A percentile compares a stretch with the other conserved stretches of the same genome.
These are phyloP conservation scores for Saksenaea oblongispora DNA, from an alignment of 371 early-diverging fungal species.

Conservation along the genomic window DNA sequence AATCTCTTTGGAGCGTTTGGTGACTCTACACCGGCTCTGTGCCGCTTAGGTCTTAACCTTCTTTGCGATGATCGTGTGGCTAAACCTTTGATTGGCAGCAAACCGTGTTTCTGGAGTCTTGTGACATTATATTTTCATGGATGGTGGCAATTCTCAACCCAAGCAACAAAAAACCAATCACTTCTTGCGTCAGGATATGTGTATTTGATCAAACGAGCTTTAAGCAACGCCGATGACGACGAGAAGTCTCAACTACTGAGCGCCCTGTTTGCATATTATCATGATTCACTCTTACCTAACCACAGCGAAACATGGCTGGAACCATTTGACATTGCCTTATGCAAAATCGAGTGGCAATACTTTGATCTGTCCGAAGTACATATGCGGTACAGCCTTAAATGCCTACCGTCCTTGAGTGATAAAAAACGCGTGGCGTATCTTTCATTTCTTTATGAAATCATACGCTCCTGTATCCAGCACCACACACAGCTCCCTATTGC, in stretches of 20 bases:
- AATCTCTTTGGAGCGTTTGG: slow-evolving; percentile 7
- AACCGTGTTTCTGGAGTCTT: slow-evolving; percentile 3
- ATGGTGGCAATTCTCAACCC: not conserved
- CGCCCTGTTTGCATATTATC: slow-evolving; percentile 8
- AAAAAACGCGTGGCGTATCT: slow-evolving; percentile 3
- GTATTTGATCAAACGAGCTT: not conserved
- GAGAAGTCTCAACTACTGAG: slow-evolving; percentile 3
- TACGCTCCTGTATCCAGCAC: not conserved
- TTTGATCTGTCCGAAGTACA: slow-evolving; percentile 5
- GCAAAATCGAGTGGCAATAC: not conserved
- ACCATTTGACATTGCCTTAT: not conserved
- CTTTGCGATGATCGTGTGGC: not conserved
- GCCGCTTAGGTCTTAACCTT: slow-evolving; percentile 1
- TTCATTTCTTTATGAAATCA: slow-evolving; percentile 6
- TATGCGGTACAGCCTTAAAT: slow-evolving; percentile 4
- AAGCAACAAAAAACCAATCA: too few relatives aligned
- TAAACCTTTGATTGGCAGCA: too few relatives aligned
- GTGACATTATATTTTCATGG: slow-evolving; percentile 3
- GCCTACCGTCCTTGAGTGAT: not conserved
- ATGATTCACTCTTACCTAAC: not conserved
- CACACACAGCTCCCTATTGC: not conserved
- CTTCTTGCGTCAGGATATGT: not conserved
- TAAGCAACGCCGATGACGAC: not conserved
- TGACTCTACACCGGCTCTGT: slow-evolving; percentile 2
- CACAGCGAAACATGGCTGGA: not conserved